Base-by-base conservation (phyloP, 1,284 basidiomycete species). In the Psilocybe mexicana region DNA sequence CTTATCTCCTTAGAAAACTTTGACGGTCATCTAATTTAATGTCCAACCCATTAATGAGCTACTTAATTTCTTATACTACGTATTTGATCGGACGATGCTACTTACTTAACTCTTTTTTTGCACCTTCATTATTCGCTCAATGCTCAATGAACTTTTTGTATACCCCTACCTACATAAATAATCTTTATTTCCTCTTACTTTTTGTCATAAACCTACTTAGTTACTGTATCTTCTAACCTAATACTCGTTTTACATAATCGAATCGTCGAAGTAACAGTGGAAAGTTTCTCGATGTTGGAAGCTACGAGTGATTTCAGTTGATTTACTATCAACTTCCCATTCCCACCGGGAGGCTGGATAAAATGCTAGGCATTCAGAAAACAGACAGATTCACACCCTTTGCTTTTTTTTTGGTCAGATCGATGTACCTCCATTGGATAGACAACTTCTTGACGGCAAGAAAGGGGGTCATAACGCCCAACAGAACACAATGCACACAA, bases 1-100 rank as follows among this genome's bases (percentile, higher is more conserved):
- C 68, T 66, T 71, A 69, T 71, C 68, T 71, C 70, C 65, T 64
- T 72, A 70, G 70, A 73, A 68, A 63, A 42, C 53, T 54, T 48
- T 65, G 59, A 57, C 46, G 54, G 50, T 57, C 59, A 63, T 61
- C 65, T 72, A 71, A 70, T 65, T 69, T 80, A 77, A 68, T 61
- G 63, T 60, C 62, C 64, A 72, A 69, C 57, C 63, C 63, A 73
- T 75, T 73, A 74, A 72, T 71, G 56, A 61, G 60, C 63, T 58
- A 52, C 50, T 72, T 72, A 72, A 72, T 70, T 65, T 59, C 63
- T 61, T 60, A 58, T 58, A 62, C 68, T 70, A 68, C 67, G 66
- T 71, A 69, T 65, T 63, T 70, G 64, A 70, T 70, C 67, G 65
- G 61, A 66, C 58, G 60, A 56, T 50, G 60, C 63, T 47, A 42